phyloP scores from a whole-genome alignment of 2,329 filamentous ascomycete genomes.

The Myriangium duriaei region DNA sequence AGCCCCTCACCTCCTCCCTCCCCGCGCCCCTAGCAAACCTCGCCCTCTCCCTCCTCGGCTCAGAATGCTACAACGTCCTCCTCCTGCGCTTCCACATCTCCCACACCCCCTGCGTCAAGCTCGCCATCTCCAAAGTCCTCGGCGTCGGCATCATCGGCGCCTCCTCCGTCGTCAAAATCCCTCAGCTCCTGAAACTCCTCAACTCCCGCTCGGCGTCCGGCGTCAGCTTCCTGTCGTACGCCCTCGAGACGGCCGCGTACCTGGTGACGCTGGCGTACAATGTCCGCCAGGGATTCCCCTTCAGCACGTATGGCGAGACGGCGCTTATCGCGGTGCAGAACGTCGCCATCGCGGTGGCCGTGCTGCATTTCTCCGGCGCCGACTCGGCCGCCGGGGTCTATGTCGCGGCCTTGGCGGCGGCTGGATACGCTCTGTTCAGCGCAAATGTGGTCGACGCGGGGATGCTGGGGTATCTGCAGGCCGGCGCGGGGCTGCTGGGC shows the following conservation, averaged over 20 bases:
- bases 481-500: constrained; percentile 67
- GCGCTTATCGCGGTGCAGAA: constrained; percentile 88
- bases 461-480: constrained; percentile 63
- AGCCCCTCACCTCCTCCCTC: constrained; percentile 35
- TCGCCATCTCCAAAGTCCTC: constrained; percentile 82
- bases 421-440: constrained; percentile 58
- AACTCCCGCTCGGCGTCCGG: constrained; percentile 68
- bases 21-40: constrained; percentile 63
- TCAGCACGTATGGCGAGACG: constrained; percentile 94
- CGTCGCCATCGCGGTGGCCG: constrained; percentile 73
- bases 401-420: constrained; percentile 60
- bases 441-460: constrained; percentile 52
- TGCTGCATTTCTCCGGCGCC: constrained; percentile 69
- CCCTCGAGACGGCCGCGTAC: constrained; percentile 80
- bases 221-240: constrained; percentile 78
- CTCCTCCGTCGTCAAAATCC: constrained; percentile 86
- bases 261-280: constrained; percentile 90
- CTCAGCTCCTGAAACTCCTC: constrained; percentile 88
- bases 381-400: constrained; percentile 59
- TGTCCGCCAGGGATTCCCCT: constrained; percentile 78
- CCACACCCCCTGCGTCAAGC: constrained; percentile 68
- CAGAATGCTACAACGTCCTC: constrained; percentile 69
- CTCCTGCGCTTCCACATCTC: constrained; percentile 73
- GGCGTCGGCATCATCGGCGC: constrained; percentile 88
- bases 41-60: constrained; percentile 67